Evolutionary conservation across 495 filamentous ascomycete species (phyloP).

Genomic region (Aspergillus biplanus): DNA sequence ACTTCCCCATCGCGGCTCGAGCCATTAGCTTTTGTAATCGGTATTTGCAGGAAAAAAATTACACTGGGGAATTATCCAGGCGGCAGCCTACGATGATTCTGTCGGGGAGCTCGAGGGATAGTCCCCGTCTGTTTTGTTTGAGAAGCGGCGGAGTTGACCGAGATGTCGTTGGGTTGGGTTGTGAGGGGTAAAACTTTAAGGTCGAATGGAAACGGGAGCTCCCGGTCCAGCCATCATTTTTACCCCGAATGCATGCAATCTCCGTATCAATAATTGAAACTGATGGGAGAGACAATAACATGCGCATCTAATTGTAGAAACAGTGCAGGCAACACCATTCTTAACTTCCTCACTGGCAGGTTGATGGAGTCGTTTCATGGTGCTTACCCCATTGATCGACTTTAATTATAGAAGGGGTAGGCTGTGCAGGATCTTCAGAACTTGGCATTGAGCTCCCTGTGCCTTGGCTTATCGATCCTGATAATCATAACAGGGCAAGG

Average conservation of each 20-base stretch:
- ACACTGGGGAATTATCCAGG: background rate
- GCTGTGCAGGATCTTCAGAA: conserved; percentile 19
- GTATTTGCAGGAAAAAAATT: background rate
- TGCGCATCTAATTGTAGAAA: too few species aligned
- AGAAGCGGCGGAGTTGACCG: background rate
- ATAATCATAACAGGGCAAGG: background rate
- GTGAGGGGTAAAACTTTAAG: background rate
- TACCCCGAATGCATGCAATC: background rate
- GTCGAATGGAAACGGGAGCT: background rate
- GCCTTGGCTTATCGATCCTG: background rate
- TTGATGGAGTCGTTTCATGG: background rate
- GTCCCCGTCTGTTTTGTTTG: background rate
- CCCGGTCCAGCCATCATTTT: background rate
- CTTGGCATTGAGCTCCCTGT: conserved; percentile 1
- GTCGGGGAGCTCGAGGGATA: too few species aligned
- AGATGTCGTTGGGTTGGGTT: background rate
- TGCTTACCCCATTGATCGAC: background rate
- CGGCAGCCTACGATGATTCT: background rate
- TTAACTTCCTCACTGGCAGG: conserved; percentile 5
- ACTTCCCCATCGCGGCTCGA: conserved; percentile 30
- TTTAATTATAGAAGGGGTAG: conserved; percentile 20
- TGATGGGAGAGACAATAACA: too few species aligned
- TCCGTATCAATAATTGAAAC: too few species aligned
- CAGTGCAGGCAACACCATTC: background rate
- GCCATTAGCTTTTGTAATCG: conserved; percentile 26